Evolutionary conservation across 495 filamentous ascomycete genomes (phyloP).

Genomic region (Penicillium mononematosum): DNA sequence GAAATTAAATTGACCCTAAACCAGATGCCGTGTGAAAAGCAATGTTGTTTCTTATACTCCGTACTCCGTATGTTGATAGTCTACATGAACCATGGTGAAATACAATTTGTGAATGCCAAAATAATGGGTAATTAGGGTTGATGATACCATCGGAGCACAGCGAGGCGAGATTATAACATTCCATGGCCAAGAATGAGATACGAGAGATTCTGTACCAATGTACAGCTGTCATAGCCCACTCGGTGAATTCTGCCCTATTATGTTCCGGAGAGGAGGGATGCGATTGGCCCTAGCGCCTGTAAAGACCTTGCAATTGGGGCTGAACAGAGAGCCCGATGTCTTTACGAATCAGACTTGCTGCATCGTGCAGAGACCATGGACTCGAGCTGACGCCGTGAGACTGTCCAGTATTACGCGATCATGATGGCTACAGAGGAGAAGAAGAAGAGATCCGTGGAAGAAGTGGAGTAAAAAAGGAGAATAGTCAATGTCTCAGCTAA

Average conservation of each 20-base stretch:
- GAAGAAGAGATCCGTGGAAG: conserved; percentile 1
- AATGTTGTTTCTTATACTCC: neutral
- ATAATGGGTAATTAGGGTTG: neutral
- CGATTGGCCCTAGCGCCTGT: conserved; percentile 21
- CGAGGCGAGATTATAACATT: conserved; percentile 10
- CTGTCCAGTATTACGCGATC: conserved; percentile 20
- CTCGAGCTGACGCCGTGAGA: conserved; percentile 5
- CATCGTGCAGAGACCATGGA: conserved; percentile 6
- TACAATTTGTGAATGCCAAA: neutral
- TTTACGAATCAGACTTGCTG: conserved; percentile 4
- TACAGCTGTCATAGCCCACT: conserved; percentile 18
- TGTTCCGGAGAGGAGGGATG: conserved; percentile 19
- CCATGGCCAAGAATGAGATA: conserved; percentile 10
- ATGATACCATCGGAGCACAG: neutral
- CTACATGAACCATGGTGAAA: neutral
- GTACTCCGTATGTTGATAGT: neutral
- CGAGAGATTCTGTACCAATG: conserved; percentile 1
- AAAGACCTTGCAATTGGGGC: conserved; percentile 20
- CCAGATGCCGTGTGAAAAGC: neutral
- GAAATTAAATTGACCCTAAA: neutral
- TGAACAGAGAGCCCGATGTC: conserved; percentile 9
- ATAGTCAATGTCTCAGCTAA: conserved; percentile 1
- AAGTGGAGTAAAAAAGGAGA: neutral
- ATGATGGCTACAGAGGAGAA: conserved; percentile 21
- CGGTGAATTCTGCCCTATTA: conserved; percentile 11